These are phyloP conservation scores for Boletus patriciae DNA, from an alignment of 768 basidiomycete species.

Conservation along the genomic window DNA sequence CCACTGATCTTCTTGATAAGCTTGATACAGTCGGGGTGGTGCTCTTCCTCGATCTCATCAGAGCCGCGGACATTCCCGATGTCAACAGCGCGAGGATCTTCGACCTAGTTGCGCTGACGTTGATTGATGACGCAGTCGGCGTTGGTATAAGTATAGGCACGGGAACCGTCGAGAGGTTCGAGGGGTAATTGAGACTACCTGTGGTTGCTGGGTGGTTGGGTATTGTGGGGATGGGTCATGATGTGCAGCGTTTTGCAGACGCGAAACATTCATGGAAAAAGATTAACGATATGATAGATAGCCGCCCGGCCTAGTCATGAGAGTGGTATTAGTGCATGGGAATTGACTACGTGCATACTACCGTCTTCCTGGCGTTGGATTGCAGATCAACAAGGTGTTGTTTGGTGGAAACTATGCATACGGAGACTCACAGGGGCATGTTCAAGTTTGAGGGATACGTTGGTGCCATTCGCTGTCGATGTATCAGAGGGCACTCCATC, in stretches of 20 bases:
- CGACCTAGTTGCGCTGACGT: too few relatives aligned
- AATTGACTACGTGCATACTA: not conserved
- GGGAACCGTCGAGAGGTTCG: not conserved
- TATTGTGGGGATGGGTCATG: not conserved
- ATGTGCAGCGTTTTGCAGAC: too few relatives aligned
- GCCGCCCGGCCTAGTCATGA: not conserved
- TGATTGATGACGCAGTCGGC: too few relatives aligned
- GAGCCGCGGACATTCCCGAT: not conserved
- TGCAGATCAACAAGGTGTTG: not conserved
- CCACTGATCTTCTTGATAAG: not conserved
- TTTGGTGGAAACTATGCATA: not conserved
- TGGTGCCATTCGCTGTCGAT: not conserved
- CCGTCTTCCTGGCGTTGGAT: not conserved
- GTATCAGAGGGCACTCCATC: not conserved
- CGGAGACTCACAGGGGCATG: not conserved
- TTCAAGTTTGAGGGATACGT: not conserved
- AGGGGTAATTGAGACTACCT: not conserved
- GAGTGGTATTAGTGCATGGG: not conserved
- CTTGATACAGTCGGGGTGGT: not conserved
- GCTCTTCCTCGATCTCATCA: not conserved
- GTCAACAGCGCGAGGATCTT: too few relatives aligned
- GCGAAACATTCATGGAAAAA: not conserved
- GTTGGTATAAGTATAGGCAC: not conserved
- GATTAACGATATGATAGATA: not conserved
- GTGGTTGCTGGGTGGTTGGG: not conserved